Percentiles rank a stretch among this genome's conserved stretches.
Conservation (phyloP, 768 basidiomycete genomes). For the Mycena sanguinolenta region DNA sequence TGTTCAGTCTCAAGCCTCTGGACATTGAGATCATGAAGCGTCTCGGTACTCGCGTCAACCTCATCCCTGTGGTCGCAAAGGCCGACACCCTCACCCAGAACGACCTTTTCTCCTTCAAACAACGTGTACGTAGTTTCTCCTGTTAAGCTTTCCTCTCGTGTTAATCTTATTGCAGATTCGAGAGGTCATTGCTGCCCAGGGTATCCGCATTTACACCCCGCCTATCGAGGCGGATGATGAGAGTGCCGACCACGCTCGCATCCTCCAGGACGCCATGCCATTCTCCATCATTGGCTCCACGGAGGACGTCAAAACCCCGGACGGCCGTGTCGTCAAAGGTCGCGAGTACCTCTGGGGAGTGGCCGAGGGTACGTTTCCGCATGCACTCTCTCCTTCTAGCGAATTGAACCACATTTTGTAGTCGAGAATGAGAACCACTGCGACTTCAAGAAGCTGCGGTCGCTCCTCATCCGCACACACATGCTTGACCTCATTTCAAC, state of each 20-base stretch:
- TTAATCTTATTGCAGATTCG: slow-evolving; percentile 70
- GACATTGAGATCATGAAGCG: slow-evolving; percentile 99
- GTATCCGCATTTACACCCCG: slow-evolving; percentile 95
- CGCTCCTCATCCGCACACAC: slow-evolving; percentile 95
- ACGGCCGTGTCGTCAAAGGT: slow-evolving; percentile 95
- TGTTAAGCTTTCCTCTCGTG: slow-evolving; percentile 22
- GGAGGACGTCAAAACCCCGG: slow-evolving; percentile 91
- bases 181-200: slow-evolving; percentile 90
- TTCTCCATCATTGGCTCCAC: slow-evolving; percentile 99
- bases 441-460: slow-evolving; percentile 98
- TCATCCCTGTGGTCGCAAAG: slow-evolving; percentile 97
- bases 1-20: slow-evolving; percentile 87
- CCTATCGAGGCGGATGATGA: slow-evolving; percentile 92
- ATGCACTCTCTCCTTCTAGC: background rate
- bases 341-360: slow-evolving; percentile 99
- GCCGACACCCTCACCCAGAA: slow-evolving; percentile 97
- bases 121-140: slow-evolving; percentile 72
- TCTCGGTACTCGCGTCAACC: slow-evolving; percentile 96
- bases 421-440: slow-evolving; percentile 99
- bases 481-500: slow-evolving; percentile 98
- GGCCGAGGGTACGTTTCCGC: slow-evolving; percentile 82
- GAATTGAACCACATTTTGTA: slow-evolving; percentile 44
- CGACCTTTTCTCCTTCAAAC: slow-evolving; percentile 93
- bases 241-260: slow-evolving; percentile 88
- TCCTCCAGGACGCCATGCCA: slow-evolving; percentile 92